Evolutionary conservation across 345 rosid genomes (phyloP), one percentile per base, ranked within the genome.

Genomic region (Kernera saxatilis): DNA sequence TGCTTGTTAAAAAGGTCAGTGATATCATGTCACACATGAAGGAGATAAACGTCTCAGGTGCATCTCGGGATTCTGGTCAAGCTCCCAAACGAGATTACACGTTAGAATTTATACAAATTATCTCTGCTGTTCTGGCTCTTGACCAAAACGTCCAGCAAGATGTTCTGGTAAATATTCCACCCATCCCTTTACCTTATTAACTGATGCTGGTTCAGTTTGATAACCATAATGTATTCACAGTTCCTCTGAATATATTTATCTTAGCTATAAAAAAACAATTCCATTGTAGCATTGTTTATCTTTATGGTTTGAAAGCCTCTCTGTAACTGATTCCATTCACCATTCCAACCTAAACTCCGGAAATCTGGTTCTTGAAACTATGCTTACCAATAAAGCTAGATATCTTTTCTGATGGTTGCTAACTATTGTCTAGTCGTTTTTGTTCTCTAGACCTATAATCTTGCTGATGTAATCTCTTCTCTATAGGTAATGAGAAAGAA

Each of bases 101-200:
- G 8, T 65, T 93, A 77, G 96, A 93, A 70, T 87, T 93, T 67
- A 83, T 93, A 72, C 92, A 87, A 83, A 82, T 84, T 75, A 83
- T 83, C 44, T 91, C 84, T 74, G 90, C 94, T 69, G 91, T 87
- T 82, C 76, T 93, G 67, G 88, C 87, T 48, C 96, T 93, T 59
- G 98, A 93, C 82, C 86, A 81, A 13, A 82, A 79, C 64, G 92
- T 89, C 77, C 90, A 84, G 76, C 91, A 91, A 54, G 94, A 91
- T 77, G 82, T 93, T 82, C 86, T 91, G 92, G 98, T 91, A 82
- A 73, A 35, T 69, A 32, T 37, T 72, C 32, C 29, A n/a, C 46
- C 44, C 51, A 56, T 27, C 48, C 39, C 39, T 49, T 49, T 74
- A 17, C 13, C 21, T 39, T 15, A 57, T 45, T 45, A 67, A 8